Conservation (phyloP, 2,329 filamentous ascomycete species). For the Fusarium floridanum region DNA sequence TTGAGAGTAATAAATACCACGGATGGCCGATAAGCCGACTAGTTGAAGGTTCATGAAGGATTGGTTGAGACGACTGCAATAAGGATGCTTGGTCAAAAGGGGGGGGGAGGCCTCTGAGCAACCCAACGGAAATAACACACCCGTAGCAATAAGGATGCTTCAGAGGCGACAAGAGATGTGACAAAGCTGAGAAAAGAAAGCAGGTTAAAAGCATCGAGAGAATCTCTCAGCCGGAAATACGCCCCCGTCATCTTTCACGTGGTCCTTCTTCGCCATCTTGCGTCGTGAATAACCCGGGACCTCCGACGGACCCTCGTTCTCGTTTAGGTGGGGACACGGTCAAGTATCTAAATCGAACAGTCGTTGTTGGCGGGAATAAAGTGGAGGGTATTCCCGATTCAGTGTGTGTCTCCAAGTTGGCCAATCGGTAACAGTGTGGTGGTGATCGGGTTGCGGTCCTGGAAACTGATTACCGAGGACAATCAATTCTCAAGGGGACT, state of each 20-base stretch:
- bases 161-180: neutral
- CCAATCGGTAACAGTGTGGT: neutral
- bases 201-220: neutral
- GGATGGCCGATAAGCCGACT: neutral
- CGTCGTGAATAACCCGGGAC: neutral
- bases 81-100: neutral
- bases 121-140: too few species aligned
- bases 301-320: neutral
- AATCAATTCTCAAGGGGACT: neutral
- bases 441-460: neutral
- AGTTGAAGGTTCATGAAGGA: slow-evolving; percentile 6
- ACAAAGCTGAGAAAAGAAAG: neutral
- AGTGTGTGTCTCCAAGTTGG: neutral
- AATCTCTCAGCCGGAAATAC: neutral
- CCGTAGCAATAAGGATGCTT: neutral
- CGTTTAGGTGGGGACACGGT: neutral
- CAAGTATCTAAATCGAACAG: neutral
- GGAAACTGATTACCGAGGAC: neutral
- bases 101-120: too few species aligned
- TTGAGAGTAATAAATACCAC: neutral
- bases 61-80: neutral
- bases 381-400: neutral
- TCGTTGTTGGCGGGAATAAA: neutral
- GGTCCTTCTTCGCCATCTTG: neutral
- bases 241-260: neutral